Evolutionary conservation across 2,329 filamentous ascomycete species (phyloP).

Genomic region (Orbilia blumenaviensis): DNA sequence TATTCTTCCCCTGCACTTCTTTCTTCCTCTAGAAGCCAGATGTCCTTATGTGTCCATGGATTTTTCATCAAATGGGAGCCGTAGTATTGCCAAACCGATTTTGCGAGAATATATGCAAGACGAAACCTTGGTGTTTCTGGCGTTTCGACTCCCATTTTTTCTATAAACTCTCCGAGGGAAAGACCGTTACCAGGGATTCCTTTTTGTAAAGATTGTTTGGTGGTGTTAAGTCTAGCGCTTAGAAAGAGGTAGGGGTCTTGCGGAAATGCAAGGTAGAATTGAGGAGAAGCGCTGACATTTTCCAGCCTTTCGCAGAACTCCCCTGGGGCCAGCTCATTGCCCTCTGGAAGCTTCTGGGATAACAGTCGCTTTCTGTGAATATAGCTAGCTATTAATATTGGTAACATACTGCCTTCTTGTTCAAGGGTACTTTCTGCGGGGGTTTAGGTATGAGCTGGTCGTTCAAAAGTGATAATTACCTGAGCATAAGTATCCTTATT

Average conservation of each 20-base stretch:
- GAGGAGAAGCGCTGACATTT: neutral
- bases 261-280: constrained; percentile 26
- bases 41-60: constrained; percentile 37
- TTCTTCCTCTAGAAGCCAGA: constrained; percentile 11
- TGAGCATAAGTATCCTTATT: constrained; percentile 12
- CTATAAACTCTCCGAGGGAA: neutral
- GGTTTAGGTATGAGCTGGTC: too few relatives aligned
- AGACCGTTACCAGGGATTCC: neutral
- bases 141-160: constrained; percentile 2
- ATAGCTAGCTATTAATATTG: neutral
- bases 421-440: neutral
- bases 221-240: neutral
- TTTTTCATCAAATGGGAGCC: constrained; percentile 44
- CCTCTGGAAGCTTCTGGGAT: neutral
- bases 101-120: constrained; percentile 26
- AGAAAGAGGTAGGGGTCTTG: constrained; percentile 6
- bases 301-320: constrained; percentile 26
- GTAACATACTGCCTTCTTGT: neutral
- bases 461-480: neutral
- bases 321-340: constrained; percentile 5
- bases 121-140: constrained; percentile 21
- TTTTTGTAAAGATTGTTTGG: neutral
- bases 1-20: neutral
- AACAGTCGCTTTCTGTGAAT: neutral
- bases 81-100: constrained; percentile 50